Base-by-base conservation (phyloP, 495 filamentous ascomycete species). In the Lasiosphaeriaceae sp. region DNA sequence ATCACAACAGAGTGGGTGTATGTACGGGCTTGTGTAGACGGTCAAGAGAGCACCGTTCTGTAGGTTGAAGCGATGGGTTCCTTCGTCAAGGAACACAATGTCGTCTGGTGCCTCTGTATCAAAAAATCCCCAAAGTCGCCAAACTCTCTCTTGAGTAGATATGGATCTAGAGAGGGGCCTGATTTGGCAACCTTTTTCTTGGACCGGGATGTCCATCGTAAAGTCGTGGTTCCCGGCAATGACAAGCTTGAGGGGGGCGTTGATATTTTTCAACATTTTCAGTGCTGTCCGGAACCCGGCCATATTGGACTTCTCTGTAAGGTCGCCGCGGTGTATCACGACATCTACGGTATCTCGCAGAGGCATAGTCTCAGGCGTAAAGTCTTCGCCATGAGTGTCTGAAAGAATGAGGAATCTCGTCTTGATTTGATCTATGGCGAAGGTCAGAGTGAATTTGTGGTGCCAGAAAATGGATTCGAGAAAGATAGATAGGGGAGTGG, bases 211-310 rank as follows among this genome's bases (percentile, higher is more conserved):
- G 64, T 94, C 87, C 2, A 92, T 80, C 0, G 81, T 81, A 54
- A 88, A 80, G 65, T 92, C 89, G 70, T 92, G 89, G 66, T 92
- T 92, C 0, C 89, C 89, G 1, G 89, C 83, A 49, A 94, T 90
- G 35, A 92, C 82, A 31, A 94, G 71, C 58, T 92, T 94, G 5
- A 92, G 69, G 21, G 85, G 80, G 0, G 89, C 89, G 7, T 81
- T 62, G 51, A 85, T 79, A 0, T 50, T 59, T n/a, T 66, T 64
- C n/a, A 94, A 72, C 64, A 88, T 77, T 2, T 71, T 51, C 20
- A 91, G 61, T 11, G 77, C 71, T 8, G 61, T 54, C 16, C 74
- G 65, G 62, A 85, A 85, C 60, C 90, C 81, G 43, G 66, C 50
- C 2, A 79, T 48, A 14, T 77, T 76, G 2, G 87, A 87, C 51